Percentiles rank a stretch among this genome's conserved stretches.
These are phyloP conservation scores for Purshia tridentata DNA, from an alignment of 306 rosid species.

Conservation along the genomic window DNA sequence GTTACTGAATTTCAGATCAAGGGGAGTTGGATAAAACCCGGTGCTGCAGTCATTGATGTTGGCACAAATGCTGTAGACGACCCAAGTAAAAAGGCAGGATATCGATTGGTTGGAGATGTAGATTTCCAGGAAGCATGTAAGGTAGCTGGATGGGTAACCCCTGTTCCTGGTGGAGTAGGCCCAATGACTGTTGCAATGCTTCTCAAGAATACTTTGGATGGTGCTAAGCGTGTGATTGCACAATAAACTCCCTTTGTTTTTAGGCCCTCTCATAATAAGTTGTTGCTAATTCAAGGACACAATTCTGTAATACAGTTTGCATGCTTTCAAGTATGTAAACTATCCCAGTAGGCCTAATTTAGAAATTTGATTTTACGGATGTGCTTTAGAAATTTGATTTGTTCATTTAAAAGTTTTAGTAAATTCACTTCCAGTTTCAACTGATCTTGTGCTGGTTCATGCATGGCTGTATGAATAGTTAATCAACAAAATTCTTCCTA, in stretches of 20 bases:
- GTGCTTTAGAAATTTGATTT: neutral
- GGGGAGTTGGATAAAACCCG: constrained; percentile 93
- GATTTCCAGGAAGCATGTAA: constrained; percentile 82
- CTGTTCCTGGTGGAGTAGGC: constrained; percentile 96
- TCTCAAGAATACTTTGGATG: constrained; percentile 76
- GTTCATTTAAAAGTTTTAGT: neutral
- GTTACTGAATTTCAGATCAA: constrained; percentile 47
- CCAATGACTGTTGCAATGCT: constrained; percentile 95
- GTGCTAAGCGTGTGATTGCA: constrained; percentile 63
- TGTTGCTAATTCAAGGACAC: neutral
- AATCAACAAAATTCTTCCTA: neutral
- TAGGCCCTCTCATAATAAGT: constrained; percentile 19
- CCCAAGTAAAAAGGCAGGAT: constrained; percentile 74
- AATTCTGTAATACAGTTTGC: neutral
- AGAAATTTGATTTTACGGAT: neutral
- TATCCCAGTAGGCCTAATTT: neutral
- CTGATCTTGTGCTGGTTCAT: neutral
- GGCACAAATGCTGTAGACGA: constrained; percentile 88
- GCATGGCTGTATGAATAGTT: neutral
- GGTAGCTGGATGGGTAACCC: constrained; percentile 84
- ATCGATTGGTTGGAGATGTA: constrained; percentile 86
- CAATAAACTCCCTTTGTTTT: constrained; percentile 23
- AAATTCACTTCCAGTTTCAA: neutral
- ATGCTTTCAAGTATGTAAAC: neutral
- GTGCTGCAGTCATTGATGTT: constrained; percentile 91